A percentile compares a stretch with the other conserved stretches of the same genome.
Conservation (phyloP, 352 stramenopile species). For the Phytophthora cryptogea region DNA sequence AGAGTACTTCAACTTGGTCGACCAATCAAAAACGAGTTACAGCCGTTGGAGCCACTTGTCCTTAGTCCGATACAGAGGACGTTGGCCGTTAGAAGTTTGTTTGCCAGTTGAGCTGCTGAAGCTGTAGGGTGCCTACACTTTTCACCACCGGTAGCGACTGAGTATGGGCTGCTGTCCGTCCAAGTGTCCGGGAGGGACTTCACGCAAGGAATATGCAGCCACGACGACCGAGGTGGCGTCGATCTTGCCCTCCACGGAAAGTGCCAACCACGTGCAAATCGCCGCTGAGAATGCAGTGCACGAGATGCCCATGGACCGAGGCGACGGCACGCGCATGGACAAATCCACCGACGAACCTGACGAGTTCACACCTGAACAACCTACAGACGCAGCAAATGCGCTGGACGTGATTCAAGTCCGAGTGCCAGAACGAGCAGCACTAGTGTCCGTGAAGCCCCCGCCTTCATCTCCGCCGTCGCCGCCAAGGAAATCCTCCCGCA, state of each 20-base stretch:
- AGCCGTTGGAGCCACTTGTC: not conserved
- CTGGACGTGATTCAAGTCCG: slow-evolving; percentile 4
- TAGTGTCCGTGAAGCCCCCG: not conserved
- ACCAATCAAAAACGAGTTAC: no score
- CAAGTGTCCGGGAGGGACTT: slow-evolving; percentile 29
- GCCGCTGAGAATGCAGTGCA: slow-evolving; percentile 8
- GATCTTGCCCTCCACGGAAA: slow-evolving; percentile 3
- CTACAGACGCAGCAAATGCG: not conserved
- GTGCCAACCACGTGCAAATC: slow-evolving; percentile 13
- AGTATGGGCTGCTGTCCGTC: slow-evolving; percentile 72
- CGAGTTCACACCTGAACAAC: not conserved
- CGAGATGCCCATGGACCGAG: slow-evolving; percentile 48
- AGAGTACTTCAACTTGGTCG: no score
- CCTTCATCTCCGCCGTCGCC: slow-evolving; percentile 8
- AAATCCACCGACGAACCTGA: slow-evolving; percentile 23
- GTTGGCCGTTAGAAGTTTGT: not conserved
- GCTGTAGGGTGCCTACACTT: no score
- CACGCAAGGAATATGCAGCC: slow-evolving; percentile 14
- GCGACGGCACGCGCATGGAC: slow-evolving; percentile 25
- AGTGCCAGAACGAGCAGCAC: slow-evolving; percentile 1
- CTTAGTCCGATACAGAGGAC: slow-evolving; percentile 18
- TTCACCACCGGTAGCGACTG: no score
- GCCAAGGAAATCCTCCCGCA: slow-evolving; percentile 30
- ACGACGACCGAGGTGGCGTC: slow-evolving; percentile 8
- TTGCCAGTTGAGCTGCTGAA: no score